Evolutionary conservation across 2,329 filamentous ascomycete species (phyloP).

Genomic region (Pseudogymnoascus sp.): DNA sequence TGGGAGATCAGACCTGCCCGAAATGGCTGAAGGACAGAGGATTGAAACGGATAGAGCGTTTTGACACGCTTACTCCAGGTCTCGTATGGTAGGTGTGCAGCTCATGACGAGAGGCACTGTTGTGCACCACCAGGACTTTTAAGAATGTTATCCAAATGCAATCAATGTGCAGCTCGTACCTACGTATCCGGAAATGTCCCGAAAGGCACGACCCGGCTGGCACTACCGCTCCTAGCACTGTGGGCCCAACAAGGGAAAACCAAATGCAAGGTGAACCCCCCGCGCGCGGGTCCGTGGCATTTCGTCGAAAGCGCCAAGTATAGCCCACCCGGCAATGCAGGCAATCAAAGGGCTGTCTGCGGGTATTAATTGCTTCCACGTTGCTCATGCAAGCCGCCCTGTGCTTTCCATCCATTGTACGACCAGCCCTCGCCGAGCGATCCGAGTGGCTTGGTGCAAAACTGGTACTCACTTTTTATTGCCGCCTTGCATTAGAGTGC

Average conservation of each 20-base stretch:
- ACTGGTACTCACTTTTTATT: neutral
- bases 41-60: neutral
- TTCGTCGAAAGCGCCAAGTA: neutral
- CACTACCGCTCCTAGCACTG: neutral
- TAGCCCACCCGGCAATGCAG: constrained; percentile 4
- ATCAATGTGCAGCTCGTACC: neutral
- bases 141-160: neutral
- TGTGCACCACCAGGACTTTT: neutral
- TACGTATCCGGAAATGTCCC: constrained; percentile 8
- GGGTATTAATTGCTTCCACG: constrained; percentile 3
- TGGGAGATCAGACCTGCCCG: neutral
- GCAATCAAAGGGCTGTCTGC: constrained; percentile 5
- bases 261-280: neutral
- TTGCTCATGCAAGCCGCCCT: constrained; percentile 1
- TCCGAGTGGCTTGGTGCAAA: neutral
- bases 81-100: neutral
- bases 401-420: neutral
- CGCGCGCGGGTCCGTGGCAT: neutral
- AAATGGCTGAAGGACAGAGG: neutral
- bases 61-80: neutral
- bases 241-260: neutral
- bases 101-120: neutral
- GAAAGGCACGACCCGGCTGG: constrained; percentile 3
- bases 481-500: neutral
- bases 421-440: neutral